A percentile compares a stretch with the other conserved stretches of the same genome.
Conservation (phyloP, 345 rosid genomes). For the Bruguiera parviflora region DNA sequence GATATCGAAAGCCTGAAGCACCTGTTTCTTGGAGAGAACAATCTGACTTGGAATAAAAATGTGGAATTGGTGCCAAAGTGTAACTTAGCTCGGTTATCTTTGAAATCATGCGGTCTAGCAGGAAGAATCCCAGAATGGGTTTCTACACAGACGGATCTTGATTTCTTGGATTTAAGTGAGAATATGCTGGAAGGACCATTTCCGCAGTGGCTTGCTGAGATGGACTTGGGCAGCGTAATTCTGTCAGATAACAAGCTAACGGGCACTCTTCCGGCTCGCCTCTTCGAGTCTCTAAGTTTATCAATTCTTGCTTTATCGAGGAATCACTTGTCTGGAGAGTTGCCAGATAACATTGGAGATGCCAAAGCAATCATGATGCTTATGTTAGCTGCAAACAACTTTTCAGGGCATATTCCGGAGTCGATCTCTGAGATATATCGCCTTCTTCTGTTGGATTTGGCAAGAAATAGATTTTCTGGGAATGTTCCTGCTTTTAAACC, state of each 20-base stretch:
- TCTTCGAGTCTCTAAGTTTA: slow-evolving; percentile 29
- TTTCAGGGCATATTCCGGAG: slow-evolving; percentile 32
- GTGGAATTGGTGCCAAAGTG: slow-evolving; percentile 23
- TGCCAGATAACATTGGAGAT: slow-evolving; percentile 39
- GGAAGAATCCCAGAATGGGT: slow-evolving; percentile 44
- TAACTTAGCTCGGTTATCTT: slow-evolving; percentile 30
- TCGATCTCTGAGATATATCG: slow-evolving; percentile 30
- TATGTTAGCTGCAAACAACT: slow-evolving; percentile 26
- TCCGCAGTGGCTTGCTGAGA: slow-evolving; percentile 38
- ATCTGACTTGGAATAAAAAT: slow-evolving; percentile 38
- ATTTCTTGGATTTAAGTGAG: slow-evolving; percentile 36
- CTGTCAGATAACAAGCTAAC: slow-evolving; percentile 45
- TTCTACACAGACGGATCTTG: slow-evolving; percentile 32
- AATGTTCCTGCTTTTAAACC: slow-evolving; percentile 23
- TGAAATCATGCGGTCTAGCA: slow-evolving; percentile 36
- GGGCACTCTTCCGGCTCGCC: slow-evolving; percentile 35
- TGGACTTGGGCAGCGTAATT: slow-evolving; percentile 19
- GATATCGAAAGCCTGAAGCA: slow-evolving; percentile 26
- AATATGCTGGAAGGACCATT: slow-evolving; percentile 39
- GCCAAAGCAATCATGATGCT: slow-evolving; percentile 18
- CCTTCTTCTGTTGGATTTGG: slow-evolving; percentile 30
- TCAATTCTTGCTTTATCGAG: slow-evolving; percentile 32
- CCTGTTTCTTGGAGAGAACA: slow-evolving; percentile 36
- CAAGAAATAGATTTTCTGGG: slow-evolving; percentile 32
- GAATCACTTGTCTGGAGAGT: slow-evolving; percentile 40